Base-by-base conservation (phyloP, 495 filamentous ascomycete genomes). In the Penicillium subrubescens region DNA sequence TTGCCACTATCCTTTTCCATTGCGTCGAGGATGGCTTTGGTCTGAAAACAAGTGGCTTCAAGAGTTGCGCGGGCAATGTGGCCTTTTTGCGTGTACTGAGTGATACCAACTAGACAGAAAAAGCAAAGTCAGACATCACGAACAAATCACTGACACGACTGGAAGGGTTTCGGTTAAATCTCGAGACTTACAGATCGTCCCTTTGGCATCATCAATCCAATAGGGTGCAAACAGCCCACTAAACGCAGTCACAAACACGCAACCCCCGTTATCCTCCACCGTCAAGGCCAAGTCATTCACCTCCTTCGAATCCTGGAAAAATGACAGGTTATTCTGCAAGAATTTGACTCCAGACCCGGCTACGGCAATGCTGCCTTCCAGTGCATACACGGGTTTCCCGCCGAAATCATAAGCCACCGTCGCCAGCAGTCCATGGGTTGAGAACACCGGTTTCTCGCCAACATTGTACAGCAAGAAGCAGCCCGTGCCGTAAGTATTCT, bases 401-500 rank as follows among this genome's bases (percentile, higher is more conserved):
- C 88, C 89, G 73, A 97, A 96, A n/a, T 81, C 60, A 44, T 79
- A 82, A 7, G 92, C 94, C 25, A 98, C 90, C 1, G 94, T 98
- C 15, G 92, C 90, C 37, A 98, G 79, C 17, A 98, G 83, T n/a
- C 94, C 94, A 70, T 95, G 91, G 56, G 85, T 89, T 21, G 94
- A 97, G 59, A 97, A 88, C 31, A 97, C 94, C 2, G 94, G 94
- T 75, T 91, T 89, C 7, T 89, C 84, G 33, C 94, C 94, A 50
- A 96, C 93, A 75, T 98, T 97, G 71, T 97, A 97, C 11, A 98
- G 81, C 53, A 97, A 81, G 77, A 98, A 98, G 76, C 94, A 97
- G 11, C 94, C 94, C 3, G 95, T 98, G 23, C 94, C 94, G 68
- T 97, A 98, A 0, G 94, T 98, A 71, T 97, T 97, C 81, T 98